A percentile compares a stretch with the other conserved stretches of the same genome.
Evolutionary conservation across 495 filamentous ascomycete species (phyloP).

Genomic region (Penicillium robsamsonii): DNA sequence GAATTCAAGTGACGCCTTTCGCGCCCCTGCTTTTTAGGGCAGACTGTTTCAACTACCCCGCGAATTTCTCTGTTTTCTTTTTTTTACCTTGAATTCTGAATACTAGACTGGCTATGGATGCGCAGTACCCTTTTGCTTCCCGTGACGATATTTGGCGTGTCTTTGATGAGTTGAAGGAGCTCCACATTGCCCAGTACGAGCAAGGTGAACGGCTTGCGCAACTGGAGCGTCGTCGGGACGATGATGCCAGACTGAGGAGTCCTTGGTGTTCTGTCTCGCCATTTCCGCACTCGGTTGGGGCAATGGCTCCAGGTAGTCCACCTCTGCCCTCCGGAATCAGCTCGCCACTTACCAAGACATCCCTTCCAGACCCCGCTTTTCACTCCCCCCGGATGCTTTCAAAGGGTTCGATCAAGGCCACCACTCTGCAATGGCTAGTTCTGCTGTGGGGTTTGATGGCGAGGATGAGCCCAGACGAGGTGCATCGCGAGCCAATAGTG

Average conservation of each 20-base stretch:
- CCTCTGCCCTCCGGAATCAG: slow-evolving; percentile 4
- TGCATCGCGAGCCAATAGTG: slow-evolving; percentile 91
- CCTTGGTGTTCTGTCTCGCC: slow-evolving; percentile 80
- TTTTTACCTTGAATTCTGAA: not conserved
- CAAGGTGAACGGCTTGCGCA: slow-evolving; percentile 77
- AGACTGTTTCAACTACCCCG: not conserved
- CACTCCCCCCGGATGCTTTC: slow-evolving; percentile 74
- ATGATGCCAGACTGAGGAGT: slow-evolving; percentile 77
- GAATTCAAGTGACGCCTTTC: not conserved
- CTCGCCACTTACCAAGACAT: slow-evolving; percentile 9
- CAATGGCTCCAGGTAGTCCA: slow-evolving; percentile 72
- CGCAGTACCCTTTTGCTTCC: slow-evolving; percentile 61
- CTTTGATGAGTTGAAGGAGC: slow-evolving; percentile 80
- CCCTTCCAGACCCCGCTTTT: slow-evolving; percentile 62
- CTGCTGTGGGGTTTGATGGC: slow-evolving; percentile 71
- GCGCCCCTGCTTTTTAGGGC: not conserved
- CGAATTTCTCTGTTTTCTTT: slow-evolving; percentile 7
- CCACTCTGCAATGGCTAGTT: slow-evolving; percentile 59
- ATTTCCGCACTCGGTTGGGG: slow-evolving; percentile 68
- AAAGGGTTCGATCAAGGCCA: slow-evolving; percentile 82
- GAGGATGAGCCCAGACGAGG: slow-evolving; percentile 92
- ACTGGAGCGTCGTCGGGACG: slow-evolving; percentile 79
- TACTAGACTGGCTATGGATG: slow-evolving; percentile 53
- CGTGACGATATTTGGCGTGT: slow-evolving; percentile 82
- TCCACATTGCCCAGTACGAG: slow-evolving; percentile 73